Base-by-base conservation (phyloP, 2,329 filamentous ascomycete genomes). In the Ceratocystis colombiana region DNA sequence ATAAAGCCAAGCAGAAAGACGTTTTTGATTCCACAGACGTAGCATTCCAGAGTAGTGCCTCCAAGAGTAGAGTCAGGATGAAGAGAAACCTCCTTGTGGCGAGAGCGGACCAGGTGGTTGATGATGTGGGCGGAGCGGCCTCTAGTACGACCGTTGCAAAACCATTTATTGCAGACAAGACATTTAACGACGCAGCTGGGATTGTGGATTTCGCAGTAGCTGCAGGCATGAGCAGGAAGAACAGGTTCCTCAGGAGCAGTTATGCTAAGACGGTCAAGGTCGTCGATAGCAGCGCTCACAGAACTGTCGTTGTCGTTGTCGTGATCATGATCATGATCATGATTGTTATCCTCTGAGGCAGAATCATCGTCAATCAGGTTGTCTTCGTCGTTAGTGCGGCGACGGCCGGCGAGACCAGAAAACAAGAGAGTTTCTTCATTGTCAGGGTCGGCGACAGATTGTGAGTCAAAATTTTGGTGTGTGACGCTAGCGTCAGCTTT, bases 21-120 rank as follows among this genome's bases (percentile, higher is more conserved):
- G 75, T 99, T 99, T 79, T 96, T 97, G n/a, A 90, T 96, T 61
- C 93, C 94, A 76, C 94, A 99, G 77, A 96, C 97, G 79, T 99
- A 99, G 78, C 94, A 99, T 79, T 99, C 94, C 69, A 99, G 83
- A 46, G 95, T 90, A 0, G 94, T 99, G 74, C 99, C 95, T 70
- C 94, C 94, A 10, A 99, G 85, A 6, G 91, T 87, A 20, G 94
- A 97, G 71, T 88, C 86, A 6, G 94, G 93, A 75, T 99, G 94
- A 66, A 99, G 85, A 76, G 96, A 93, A 64, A 99, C 94, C 78
- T 99, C 95, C 80, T 97, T 99, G 80, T 99, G 94, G 70, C 94
- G 88, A 70, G 95, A 93, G 73, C 95, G 89, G 68, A 99, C 94
- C 44, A 99, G 85, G 74, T 99, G 94, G 76, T 97, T 97, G 78